Conservation (phyloP, 2,329 filamentous ascomycete species). For the Raffaelea ambrosiae region DNA sequence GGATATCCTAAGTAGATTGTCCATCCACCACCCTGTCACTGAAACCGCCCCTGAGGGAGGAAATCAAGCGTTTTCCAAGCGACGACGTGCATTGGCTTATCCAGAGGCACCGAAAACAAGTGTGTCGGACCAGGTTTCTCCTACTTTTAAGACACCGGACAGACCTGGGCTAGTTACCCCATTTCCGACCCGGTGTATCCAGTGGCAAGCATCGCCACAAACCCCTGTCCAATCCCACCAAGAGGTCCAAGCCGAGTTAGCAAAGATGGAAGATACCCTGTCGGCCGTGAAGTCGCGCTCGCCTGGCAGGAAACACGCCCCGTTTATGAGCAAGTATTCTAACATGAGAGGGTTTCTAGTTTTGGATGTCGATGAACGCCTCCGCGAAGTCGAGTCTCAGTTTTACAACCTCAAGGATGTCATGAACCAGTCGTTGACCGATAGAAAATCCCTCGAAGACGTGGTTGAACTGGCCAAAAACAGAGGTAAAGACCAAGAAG, state of each 20-base stretch:
- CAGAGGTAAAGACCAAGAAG: slow-evolving; percentile 47
- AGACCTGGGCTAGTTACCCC: too few relatives aligned
- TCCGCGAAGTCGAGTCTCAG: slow-evolving; percentile 68
- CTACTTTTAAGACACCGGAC: too few relatives aligned
- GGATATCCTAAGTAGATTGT: too few relatives aligned
- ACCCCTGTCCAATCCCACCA: neutral
- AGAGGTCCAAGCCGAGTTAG: slow-evolving; percentile 9
- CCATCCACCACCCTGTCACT: too few relatives aligned
- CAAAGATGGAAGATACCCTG: slow-evolving; percentile 18
- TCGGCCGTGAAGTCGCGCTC: slow-evolving; percentile 27
- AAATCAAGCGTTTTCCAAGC: too few relatives aligned
- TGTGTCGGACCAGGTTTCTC: too few relatives aligned
- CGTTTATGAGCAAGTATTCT: neutral
- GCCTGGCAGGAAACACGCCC: slow-evolving; percentile 28
- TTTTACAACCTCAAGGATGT: slow-evolving; percentile 64
- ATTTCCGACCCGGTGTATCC: too few relatives aligned
- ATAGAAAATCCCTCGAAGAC: slow-evolving; percentile 64
- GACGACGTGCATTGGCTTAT: too few relatives aligned
- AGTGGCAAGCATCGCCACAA: neutral
- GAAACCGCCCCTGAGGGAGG: too few relatives aligned
- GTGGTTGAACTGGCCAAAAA: slow-evolving; percentile 65
- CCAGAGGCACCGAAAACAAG: too few relatives aligned
- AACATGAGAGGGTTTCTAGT: slow-evolving; percentile 41
- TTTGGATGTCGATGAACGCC: slow-evolving; percentile 70
- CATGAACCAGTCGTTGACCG: slow-evolving; percentile 59